Conservation (phyloP, 1,284 basidiomycete species). For the Cystobasidiaceae sp. region DNA sequence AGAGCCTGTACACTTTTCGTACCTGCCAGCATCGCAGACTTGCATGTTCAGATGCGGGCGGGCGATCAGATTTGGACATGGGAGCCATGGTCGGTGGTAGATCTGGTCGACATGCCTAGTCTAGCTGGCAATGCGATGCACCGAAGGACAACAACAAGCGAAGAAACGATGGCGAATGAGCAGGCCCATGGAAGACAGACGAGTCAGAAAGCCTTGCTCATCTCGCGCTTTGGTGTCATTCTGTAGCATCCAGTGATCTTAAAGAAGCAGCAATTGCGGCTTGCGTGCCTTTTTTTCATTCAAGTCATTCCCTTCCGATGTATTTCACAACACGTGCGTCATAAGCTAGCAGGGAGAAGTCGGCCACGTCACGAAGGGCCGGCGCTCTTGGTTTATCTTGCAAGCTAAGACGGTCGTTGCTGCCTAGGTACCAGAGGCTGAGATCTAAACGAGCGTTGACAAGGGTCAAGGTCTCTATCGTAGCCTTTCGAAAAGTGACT, state of each 20-base stretch:
- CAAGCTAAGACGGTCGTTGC: no score
- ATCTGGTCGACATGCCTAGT: not conserved
- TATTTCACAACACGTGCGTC: not conserved
- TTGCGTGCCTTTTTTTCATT: not conserved
- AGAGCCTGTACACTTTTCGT: not conserved
- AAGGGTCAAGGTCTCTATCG: no score
- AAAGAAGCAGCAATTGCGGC: not conserved
- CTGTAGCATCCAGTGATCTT: not conserved
- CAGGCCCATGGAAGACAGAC: not conserved
- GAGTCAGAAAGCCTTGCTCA: conserved; percentile 2
- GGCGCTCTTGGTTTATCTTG: not conserved
- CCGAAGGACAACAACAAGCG: not conserved
- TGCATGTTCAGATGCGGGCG: conserved; percentile 13
- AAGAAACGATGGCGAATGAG: not conserved
- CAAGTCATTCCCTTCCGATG: not conserved
- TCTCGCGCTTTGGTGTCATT: conserved; percentile 14
- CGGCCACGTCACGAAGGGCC: not conserved
- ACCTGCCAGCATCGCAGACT: conserved; percentile 23
- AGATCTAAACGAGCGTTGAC: not conserved
- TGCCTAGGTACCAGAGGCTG: not conserved
- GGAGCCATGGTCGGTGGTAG: conserved; percentile 24
- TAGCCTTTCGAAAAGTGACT: no score
- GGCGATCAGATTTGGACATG: conserved; percentile 17
- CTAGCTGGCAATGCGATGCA: not conserved
- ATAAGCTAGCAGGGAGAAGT: no score